Base-by-base conservation (phyloP, 2,329 filamentous ascomycete species). In the Ophiostoma montium region DNA sequence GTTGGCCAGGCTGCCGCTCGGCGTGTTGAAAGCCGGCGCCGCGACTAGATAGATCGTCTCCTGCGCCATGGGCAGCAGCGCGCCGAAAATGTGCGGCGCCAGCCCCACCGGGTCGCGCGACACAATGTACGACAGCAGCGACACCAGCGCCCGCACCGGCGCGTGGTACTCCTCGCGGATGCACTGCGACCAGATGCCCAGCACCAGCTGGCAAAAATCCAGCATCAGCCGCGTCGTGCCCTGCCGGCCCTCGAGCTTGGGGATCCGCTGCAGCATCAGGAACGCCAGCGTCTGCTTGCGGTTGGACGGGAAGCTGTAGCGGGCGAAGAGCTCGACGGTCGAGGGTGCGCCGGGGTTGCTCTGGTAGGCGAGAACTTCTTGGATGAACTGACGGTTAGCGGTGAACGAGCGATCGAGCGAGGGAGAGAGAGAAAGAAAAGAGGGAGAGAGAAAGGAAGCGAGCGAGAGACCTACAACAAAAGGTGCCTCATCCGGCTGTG, bases 181-280 rank as follows among this genome's bases (percentile, higher is more conserved):
- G 59, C 84, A 88, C 18, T 70, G 72, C 15, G 70, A 70, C 84
- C 86, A 90, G 13, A 90, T 62, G 15, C 72, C 69, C 46, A 86
- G 70, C 18, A 88, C 63, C 30, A 79, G 67, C 45, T 76, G 69
- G 46, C 77, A 78, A 54, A 88, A 80, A 52, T 80, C 75, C 10
- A 81, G 66, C 1, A 83, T 73, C 3, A 85, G 68, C 59, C 65
- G 76, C 63, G 66, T 69, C 45, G 66, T 75, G 52, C 66, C 70
- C 48, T 59, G 66, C 49, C 61, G 66, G 43, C 64, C 69, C 47
- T 75, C 74, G 53, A 80, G 70, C 6, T 69, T 60, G 0, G 81
- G 76, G n/a, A 90, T 64, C 41, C 74, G 74, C 54, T 84, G 78
- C 48, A 86, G 74, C 30, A 89, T 74, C 19, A 80, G 69, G 3